Conservation (phyloP, 2,329 filamentous ascomycete species). For the Camptophora hylomeconis region DNA sequence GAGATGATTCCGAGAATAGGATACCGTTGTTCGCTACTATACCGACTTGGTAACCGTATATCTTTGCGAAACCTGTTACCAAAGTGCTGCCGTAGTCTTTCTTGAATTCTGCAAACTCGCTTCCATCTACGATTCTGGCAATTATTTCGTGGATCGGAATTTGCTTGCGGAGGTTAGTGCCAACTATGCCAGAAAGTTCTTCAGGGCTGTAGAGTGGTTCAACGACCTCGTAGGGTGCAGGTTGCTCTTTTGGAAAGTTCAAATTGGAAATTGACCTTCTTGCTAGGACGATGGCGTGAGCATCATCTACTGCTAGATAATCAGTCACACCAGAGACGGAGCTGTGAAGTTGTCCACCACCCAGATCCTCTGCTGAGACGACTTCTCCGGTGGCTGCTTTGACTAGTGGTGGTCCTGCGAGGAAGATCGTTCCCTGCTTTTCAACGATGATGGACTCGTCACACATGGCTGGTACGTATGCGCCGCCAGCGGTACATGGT, state of each 20-base stretch:
- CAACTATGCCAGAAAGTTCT: constrained; percentile 79
- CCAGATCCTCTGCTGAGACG: constrained; percentile 79
- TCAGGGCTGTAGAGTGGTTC: constrained; percentile 69
- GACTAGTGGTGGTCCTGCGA: constrained; percentile 85
- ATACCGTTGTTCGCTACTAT: constrained; percentile 96
- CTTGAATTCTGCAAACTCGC: constrained; percentile 88
- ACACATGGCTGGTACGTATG: constrained; percentile 93
- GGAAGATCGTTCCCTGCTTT: constrained; percentile 93
- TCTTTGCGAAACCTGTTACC: constrained; percentile 79
- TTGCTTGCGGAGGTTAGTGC: constrained; percentile 75
- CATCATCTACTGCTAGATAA: constrained; percentile 87
- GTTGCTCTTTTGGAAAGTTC: constrained; percentile 58
- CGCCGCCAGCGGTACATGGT: constrained; percentile 86
- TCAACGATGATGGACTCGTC: constrained; percentile 96
- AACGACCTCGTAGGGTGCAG: constrained; percentile 34
- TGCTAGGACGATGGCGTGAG: constrained; percentile 77
- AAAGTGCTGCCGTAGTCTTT: constrained; percentile 77
- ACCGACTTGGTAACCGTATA: constrained; percentile 81
- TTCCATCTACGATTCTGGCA: constrained; percentile 81
- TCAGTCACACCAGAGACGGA: constrained; percentile 88
- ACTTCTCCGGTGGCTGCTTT: constrained; percentile 93
- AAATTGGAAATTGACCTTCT: constrained; percentile 75
- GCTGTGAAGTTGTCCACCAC: constrained; percentile 79
- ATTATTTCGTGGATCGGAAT: constrained; percentile 84
- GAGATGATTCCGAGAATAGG: constrained; percentile 72